Percentiles rank a stretch among this genome's conserved stretches.
Evolutionary conservation across 2,329 filamentous ascomycete species (phyloP).

Genomic region (Alternaria ethzedia): DNA sequence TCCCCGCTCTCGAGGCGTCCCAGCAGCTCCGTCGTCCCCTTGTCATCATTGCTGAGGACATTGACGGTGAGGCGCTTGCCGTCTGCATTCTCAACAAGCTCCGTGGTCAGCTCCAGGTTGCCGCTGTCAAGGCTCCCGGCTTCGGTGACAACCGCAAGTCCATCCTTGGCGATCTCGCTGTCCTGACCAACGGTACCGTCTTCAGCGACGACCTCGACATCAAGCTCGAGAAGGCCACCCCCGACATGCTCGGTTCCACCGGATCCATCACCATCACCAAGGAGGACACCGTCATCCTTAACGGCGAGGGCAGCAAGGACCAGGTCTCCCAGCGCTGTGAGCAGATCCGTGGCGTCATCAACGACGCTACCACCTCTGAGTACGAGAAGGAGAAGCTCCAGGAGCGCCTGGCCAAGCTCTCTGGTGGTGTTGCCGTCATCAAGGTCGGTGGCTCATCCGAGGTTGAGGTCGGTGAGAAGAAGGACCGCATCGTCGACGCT

Average conservation of each 20-base stretch:
- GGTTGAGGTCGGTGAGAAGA: conserved; percentile 99
- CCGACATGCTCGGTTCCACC: conserved; percentile 94
- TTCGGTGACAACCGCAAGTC: conserved; percentile 99
- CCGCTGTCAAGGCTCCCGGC: conserved; percentile 97
- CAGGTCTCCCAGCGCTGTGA: conserved; percentile 92
- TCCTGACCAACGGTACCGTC: conserved; percentile 95
- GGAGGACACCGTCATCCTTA: conserved; percentile 98
- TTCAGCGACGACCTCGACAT: conserved; percentile 98
- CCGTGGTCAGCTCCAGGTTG: conserved; percentile 97
- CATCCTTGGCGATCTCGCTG: conserved; percentile 93
- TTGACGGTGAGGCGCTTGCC: conserved; percentile 96
- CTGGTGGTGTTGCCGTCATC: conserved; percentile 98
- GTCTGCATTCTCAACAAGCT: conserved; percentile 99
- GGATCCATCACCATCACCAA: conserved; percentile 99
- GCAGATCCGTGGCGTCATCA: conserved; percentile 97
- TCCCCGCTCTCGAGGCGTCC: conserved; percentile 95
- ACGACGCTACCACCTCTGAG: conserved; percentile 90
- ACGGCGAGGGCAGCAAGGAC: conserved; percentile 96
- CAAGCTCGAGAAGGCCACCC: conserved; percentile 97
- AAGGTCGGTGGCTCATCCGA: conserved; percentile 98
- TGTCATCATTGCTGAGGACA: conserved; percentile 98
- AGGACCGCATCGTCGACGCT: conserved; percentile 98
- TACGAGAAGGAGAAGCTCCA: conserved; percentile 99
- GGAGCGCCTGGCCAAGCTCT: conserved; percentile 99
- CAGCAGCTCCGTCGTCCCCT: conserved; percentile 94